Percentiles rank a stretch among this genome's conserved stretches.
These are phyloP conservation scores for Aspergillus sp. DNA, from an alignment of 2,329 filamentous ascomycete genomes.

Conservation along the genomic window DNA sequence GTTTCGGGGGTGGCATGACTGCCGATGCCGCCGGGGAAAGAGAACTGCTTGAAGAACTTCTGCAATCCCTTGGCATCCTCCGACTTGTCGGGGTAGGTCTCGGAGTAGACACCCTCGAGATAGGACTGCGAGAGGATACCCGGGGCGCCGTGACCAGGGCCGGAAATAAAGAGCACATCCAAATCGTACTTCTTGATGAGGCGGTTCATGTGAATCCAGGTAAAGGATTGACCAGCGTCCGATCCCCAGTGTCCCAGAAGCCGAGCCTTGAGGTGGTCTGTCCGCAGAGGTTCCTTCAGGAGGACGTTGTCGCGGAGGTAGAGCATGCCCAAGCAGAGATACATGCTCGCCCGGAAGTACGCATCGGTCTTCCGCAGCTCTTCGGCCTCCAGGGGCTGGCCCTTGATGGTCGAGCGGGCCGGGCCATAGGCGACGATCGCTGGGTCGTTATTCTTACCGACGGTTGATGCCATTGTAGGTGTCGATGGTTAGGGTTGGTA, in stretches of 20 bases:
- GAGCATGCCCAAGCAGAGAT: slow-evolving; percentile 76
- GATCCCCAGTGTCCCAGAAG: slow-evolving; percentile 77
- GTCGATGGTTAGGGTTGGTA: not conserved
- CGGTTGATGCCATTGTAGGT: not conserved
- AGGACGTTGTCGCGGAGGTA: slow-evolving; percentile 73
- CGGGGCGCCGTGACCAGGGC: slow-evolving; percentile 74
- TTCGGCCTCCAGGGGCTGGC: slow-evolving; percentile 60
- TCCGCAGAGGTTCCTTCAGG: slow-evolving; percentile 64
- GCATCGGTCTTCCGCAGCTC: slow-evolving; percentile 68
- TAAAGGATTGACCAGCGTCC: slow-evolving; percentile 76
- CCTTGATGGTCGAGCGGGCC: slow-evolving; percentile 63
- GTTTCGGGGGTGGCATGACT: slow-evolving; percentile 78
- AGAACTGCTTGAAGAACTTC: slow-evolving; percentile 79
- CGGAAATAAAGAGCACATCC: slow-evolving; percentile 69
- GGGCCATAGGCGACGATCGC: slow-evolving; percentile 64
- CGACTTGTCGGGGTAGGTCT: slow-evolving; percentile 72
- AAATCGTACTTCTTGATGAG: slow-evolving; percentile 78
- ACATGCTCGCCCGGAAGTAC: slow-evolving; percentile 72
- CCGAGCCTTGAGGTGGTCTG: slow-evolving; percentile 70
- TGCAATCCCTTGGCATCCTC: slow-evolving; percentile 67
- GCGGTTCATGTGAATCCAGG: slow-evolving; percentile 78
- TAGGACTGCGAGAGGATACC: slow-evolving; percentile 74
- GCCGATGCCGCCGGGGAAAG: slow-evolving; percentile 75
- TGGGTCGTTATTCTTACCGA: not conserved
- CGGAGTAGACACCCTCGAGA: slow-evolving; percentile 73